Evolutionary conservation across 2,329 filamentous ascomycete genomes (phyloP).

Genomic region (Blastomyces percursus): DNA sequence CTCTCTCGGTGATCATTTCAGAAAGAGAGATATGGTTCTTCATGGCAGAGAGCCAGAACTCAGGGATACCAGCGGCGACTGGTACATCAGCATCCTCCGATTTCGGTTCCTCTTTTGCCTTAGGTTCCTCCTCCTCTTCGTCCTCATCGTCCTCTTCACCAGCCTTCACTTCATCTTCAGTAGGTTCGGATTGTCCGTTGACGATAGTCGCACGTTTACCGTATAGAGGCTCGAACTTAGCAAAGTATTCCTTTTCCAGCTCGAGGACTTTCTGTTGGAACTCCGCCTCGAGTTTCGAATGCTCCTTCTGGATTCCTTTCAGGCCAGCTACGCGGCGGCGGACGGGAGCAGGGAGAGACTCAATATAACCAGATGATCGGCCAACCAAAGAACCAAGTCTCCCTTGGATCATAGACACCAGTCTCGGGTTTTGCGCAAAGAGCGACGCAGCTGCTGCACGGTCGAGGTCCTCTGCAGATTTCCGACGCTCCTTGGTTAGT

Average conservation of each 20-base stretch:
- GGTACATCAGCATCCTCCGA: slow-evolving; percentile 38
- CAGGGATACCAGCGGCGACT: slow-evolving; percentile 69
- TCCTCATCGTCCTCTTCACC: slow-evolving; percentile 72
- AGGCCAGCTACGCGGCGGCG: slow-evolving; percentile 88
- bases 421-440: slow-evolving; percentile 88
- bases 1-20: slow-evolving; percentile 97
- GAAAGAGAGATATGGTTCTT: slow-evolving; percentile 97
- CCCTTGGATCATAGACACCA: slow-evolving; percentile 96
- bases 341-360: slow-evolving; percentile 80
- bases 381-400: slow-evolving; percentile 89
- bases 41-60: slow-evolving; percentile 99
- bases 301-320: slow-evolving; percentile 97
- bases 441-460: slow-evolving; percentile 77
- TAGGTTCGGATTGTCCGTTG: slow-evolving; percentile 77
- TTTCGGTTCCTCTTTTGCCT: slow-evolving; percentile 44
- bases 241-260: slow-evolving; percentile 99
- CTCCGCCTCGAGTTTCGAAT: slow-evolving; percentile 94
- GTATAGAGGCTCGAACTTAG: slow-evolving; percentile 96
- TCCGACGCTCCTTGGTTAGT: slow-evolving; percentile 12
- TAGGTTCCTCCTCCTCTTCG: slow-evolving; percentile 47
- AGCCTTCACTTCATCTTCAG: slow-evolving; percentile 72
- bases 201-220: slow-evolving; percentile 88
- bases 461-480: slow-evolving; percentile 69
- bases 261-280: slow-evolving; percentile 98
- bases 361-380: slow-evolving; percentile 92